Base-by-base conservation (phyloP, 2,329 filamentous ascomycete species). In the Westerdykella sp. region DNA sequence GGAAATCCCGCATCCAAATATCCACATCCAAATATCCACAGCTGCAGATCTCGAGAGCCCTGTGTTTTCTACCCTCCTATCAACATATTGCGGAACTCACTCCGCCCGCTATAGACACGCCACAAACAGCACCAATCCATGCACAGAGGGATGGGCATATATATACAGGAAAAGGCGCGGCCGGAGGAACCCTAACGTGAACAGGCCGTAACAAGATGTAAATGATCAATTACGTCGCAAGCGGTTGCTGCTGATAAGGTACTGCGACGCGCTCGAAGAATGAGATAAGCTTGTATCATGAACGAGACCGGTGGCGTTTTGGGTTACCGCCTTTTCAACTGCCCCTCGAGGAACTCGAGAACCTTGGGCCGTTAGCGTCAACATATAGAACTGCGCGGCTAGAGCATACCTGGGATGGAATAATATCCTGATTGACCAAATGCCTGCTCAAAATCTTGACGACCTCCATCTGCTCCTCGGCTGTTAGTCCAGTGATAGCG, bases 381-480 rank as follows among this genome's bases (percentile, higher is more conserved):
- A 18, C 4, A 49, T 10, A 34, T 10, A 55, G 47, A 38, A 15
- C 2, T 38, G 34, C 14, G 1, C 25, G 10, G 6, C 2, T 14
- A 35, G 12, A 3, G 46, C 59, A 35, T 51, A 81, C 78, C 65
- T 74, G 71, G 43, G 75, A 70, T 22, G 73, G 71, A 42, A 83
- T 69, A 13, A 74, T 67, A 3, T 79, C 80, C 55, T 83, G 79
- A 60, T 81, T 82, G 49, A 80, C 80, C 37, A 84, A 62, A 60
- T 83, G 79, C 63, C 81, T 83, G 52, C 74, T 71, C 46, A 84
- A 54, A 1, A 79, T 78, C 54, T 74, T 77, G 14, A 84, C 76
- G 14, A 84, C 76, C 68, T 96, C 91, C 48, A 95, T 75, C 69
- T 98, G 91, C 69, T 98, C 88, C 34, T 95, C 89, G 1, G 83